phyloP scores from a whole-genome alignment of 305 asterid genomes.

The Solanum hybrid region DNA sequence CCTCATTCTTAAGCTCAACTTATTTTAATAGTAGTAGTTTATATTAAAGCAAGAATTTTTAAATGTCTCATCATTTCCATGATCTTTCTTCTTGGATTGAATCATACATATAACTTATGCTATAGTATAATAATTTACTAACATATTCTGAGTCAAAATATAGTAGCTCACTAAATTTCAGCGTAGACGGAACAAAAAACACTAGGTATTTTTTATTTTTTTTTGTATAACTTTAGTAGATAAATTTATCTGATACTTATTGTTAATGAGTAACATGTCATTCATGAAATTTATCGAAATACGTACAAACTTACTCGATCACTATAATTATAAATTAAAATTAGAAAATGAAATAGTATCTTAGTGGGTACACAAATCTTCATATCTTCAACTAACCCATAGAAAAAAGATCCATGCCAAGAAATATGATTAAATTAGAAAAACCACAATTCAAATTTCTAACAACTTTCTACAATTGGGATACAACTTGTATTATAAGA shows the following conservation, averaged over 20 bases:
- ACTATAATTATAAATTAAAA: neutral
- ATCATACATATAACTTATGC: neutral
- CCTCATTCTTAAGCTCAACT: neutral
- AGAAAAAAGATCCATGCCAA: neutral
- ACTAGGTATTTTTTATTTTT: no score
- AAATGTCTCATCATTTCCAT: neutral
- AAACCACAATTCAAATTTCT: neutral
- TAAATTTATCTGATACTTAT: neutral
- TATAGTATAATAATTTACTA: neutral
- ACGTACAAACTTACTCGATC: rapidly evolving
- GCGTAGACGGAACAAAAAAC: neutral
- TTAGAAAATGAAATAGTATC: neutral
- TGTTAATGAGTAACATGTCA: no score
- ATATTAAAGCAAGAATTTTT: neutral
- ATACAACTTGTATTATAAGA: neutral
- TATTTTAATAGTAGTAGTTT: neutral
- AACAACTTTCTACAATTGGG: neutral
- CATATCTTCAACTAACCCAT: neutral
- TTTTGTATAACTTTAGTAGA: no score
- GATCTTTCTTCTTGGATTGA: neutral
- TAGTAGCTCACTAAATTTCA: neutral
- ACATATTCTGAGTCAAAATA: neutral
- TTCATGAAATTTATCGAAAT: neutral
- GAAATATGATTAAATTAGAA: neutral
- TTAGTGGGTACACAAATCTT: neutral